Base-by-base conservation (phyloP, 75 land plant genomes). In the Ceratopteris richardii region DNA sequence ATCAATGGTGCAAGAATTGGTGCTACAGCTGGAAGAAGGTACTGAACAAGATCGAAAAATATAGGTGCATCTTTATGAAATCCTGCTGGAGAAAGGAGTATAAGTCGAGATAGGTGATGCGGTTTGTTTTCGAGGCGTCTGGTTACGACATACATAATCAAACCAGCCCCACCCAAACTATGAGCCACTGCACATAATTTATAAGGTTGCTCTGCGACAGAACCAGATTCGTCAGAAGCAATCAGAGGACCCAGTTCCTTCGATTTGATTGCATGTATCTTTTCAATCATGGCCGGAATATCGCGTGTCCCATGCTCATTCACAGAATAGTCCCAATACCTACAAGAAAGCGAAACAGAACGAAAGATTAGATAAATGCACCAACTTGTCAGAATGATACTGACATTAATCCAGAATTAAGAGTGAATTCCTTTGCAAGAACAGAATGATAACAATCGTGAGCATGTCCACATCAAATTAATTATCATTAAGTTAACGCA, bases 221-320 rank as follows among this genome's bases (percentile, higher is more conserved):
- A 18, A 21, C 41, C 22, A 30, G 75, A 76, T 10, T 31, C 36
- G 0, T 54, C 40, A 31, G 60, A 41, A 51, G 42, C 61, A 9
- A 26, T 31, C 61, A 80, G 44, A 4, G 61, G n/a, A 21, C 29
- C 41, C n/a, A 77, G 41, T 56, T 94, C 98, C 7, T 80, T 57
- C 23, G 66, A 80, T 66, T 95, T 95, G 12, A 95, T 62, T 41
- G 75, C 72, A 44, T 95, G 88, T 42, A 95, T 80, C 61, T 76
- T 90, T 51, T 79, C 79, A n/a, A 95, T 70, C 81, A 95, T 81
- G 1, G 99, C 88, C 24, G 88, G 88, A 21, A 95, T 71, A 51
- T 95, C 99, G 63, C 86, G 73, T 0, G 80, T 95, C 14, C 82
- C 96, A 66, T 95, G 99, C 75, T 95, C 99, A 62, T 95, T 95